Percentiles rank a stretch among this genome's conserved stretches.
Evolutionary conservation across 2,329 filamentous ascomycete species (phyloP).

Genomic region (Nigrospora oryzae): DNA sequence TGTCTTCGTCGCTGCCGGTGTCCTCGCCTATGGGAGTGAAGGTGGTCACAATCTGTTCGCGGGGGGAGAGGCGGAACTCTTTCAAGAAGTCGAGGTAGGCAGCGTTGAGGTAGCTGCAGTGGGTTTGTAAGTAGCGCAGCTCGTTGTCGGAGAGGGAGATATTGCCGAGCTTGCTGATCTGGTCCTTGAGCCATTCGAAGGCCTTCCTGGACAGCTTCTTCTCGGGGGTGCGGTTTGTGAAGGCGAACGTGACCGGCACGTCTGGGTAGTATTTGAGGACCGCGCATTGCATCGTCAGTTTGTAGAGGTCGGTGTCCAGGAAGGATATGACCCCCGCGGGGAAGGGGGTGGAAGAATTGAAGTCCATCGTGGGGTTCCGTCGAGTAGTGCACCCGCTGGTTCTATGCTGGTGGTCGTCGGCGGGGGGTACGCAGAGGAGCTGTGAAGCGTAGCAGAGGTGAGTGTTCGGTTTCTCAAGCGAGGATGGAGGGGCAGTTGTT

Average conservation of each 20-base stretch:
- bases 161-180: constrained; percentile 78
- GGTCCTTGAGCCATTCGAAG: constrained; percentile 75
- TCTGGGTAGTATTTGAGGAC: constrained; percentile 87
- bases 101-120: constrained; percentile 71
- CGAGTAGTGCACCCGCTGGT: background rate
- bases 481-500: too few species aligned
- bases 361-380: constrained; percentile 42
- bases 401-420: too few species aligned
- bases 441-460: too few species aligned
- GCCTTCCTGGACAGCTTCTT: constrained; percentile 82
- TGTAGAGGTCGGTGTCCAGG: constrained; percentile 81
- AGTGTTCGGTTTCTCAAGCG: too few species aligned
- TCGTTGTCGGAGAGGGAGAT: constrained; percentile 75
- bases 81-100: constrained; percentile 76
- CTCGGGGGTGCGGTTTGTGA: constrained; percentile 90
- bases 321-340: constrained; percentile 76
- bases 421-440: too few species aligned
- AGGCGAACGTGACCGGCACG: constrained; percentile 77
- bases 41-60: constrained; percentile 66
- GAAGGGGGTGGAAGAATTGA: constrained; percentile 57
- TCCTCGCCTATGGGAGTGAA: constrained; percentile 52
- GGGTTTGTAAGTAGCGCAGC: constrained; percentile 64
- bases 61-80: constrained; percentile 72
- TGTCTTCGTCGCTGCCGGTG: constrained; percentile 53
- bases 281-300: constrained; percentile 97